A percentile compares a stretch with the other conserved stretches of the same genome.
These are phyloP conservation scores for Hyphodiscus sp. DNA, from an alignment of 2,329 filamentous ascomycete genomes.

Conservation along the genomic window DNA sequence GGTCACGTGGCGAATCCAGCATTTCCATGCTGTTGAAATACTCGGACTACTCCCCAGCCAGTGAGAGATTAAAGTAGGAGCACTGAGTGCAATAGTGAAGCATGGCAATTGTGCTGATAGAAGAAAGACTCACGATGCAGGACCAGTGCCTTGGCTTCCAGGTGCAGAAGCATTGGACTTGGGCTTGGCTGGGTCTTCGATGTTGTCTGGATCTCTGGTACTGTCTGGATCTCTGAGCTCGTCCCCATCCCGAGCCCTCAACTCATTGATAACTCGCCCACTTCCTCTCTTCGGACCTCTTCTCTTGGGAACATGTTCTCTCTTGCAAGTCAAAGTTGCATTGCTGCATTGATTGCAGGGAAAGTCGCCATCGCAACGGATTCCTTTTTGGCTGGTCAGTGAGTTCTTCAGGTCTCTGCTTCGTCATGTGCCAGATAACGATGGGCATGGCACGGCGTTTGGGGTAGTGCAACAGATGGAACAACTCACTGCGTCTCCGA, in stretches of 20 bases:
- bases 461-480: not conserved
- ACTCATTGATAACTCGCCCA: constrained; percentile 56
- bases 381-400: constrained; percentile 30
- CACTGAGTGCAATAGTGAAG: not conserved
- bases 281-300: constrained; percentile 57
- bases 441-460: not conserved
- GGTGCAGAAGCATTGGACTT: constrained; percentile 24
- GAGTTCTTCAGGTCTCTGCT: constrained; percentile 1
- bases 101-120: not conserved
- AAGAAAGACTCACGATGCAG: constrained; percentile 19
- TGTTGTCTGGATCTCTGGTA: too few species aligned
- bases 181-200: constrained; percentile 35
- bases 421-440: not conserved
- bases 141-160: constrained; percentile 16
- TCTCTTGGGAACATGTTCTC: constrained; percentile 58
- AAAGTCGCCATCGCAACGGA: constrained; percentile 39
- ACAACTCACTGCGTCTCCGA: constrained; percentile 35
- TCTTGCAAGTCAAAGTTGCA: constrained; percentile 54
- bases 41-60: too few species aligned
- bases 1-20: too few species aligned
- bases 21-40: too few species aligned
- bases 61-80: too few species aligned
- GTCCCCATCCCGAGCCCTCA: constrained; percentile 44
- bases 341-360: constrained; percentile 56
- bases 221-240: constrained; percentile 30